A percentile compares a stretch with the other conserved stretches of the same genome.
Evolutionary conservation across 805 yeast genomes (phyloP).

Genomic region (Saturnispora saitoi): DNA sequence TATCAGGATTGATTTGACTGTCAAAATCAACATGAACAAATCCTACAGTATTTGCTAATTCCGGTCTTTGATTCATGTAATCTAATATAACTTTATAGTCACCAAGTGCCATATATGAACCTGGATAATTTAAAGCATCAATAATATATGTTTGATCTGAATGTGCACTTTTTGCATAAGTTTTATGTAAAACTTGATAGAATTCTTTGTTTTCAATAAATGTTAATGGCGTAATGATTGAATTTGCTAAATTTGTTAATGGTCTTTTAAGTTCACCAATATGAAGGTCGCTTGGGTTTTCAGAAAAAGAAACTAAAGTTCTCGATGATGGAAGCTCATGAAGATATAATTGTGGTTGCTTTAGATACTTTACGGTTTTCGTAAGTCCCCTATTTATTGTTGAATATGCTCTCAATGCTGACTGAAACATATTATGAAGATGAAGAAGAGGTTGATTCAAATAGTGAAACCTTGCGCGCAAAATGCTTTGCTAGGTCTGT

Average conservation of each 20-base stretch:
- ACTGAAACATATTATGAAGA: not conserved
- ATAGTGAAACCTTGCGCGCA: conserved; percentile 5
- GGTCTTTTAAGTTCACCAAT: conserved; percentile 18
- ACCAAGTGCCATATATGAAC: conserved; percentile 56
- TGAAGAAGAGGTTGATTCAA: not conserved
- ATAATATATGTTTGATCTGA: conserved; percentile 46
- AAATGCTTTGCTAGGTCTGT: not conserved
- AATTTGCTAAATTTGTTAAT: not conserved
- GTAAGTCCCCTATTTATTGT: conserved; percentile 17
- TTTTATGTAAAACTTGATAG: conserved; percentile 16
- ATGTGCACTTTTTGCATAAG: conserved; percentile 21
- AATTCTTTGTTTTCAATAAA: conserved; percentile 26
- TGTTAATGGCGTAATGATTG: conserved; percentile 15
- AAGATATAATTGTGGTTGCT: conserved; percentile 24
- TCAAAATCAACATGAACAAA: conserved; percentile 49
- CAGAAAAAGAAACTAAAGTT: conserved; percentile 24
- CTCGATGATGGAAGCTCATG: conserved; percentile 16
- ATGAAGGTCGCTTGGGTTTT: conserved; percentile 18
- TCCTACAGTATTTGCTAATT: conserved; percentile 63
- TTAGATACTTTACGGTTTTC: conserved; percentile 16
- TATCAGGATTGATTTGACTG: conserved; percentile 45
- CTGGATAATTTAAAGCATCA: conserved; percentile 47
- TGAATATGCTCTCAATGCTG: conserved; percentile 5
- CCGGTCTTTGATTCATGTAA: conserved; percentile 48
- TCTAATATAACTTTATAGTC: conserved; percentile 61